Base-by-base conservation (phyloP, 1,284 basidiomycete species). In the Sanghuangporus weigelae region DNA sequence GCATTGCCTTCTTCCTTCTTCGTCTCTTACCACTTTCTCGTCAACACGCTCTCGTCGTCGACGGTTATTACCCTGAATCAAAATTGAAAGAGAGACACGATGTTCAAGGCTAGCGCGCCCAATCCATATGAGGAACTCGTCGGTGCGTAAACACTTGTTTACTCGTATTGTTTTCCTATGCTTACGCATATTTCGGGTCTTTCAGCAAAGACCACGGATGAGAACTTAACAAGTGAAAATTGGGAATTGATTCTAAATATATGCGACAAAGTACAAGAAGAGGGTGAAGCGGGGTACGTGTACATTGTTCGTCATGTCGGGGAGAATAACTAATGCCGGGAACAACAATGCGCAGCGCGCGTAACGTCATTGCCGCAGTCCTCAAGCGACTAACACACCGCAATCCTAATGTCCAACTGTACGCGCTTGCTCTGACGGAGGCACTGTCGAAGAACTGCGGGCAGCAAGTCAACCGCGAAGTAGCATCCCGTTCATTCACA, bases 61-160 rank as follows among this genome's bases (percentile, higher is more conserved):
- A 42, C 40, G n/a, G 40, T 11, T 11, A 7, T 11, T 31, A 31
- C 26, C 5, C 26, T 6, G 10, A 46, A 1, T 46, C 38, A 26
- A 39, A 51, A 51, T 51, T 11, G 23, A 42, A 59, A 19, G n/a
- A 64, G 71, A 60, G 62, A 1, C 53, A 38, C 14, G 35, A 91
- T 92, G 89, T 92, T 92, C 74, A 84, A 77, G 75, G 82, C 83
- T 19, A 79, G 81, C 16, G 76, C 83, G 56, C 69, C 79, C 11
- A 97, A 93, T 72, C 85, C 94, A 11, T 98, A 96, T 78, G 96
- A 98, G 72, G 96, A 98, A 59, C 85, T 96, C 69, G 92, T 98
- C 74, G 84, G 94, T 95, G 70, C 75, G 93, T 84, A 59, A 14
- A 55, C 6, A 26, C 38, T 11, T 38, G 48, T 21, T 23, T 39